Evolutionary conservation across 2,329 filamentous ascomycete genomes (phyloP), one percentile per base, ranked within the genome.

Genomic region (Decorospora gaudefroyi): DNA sequence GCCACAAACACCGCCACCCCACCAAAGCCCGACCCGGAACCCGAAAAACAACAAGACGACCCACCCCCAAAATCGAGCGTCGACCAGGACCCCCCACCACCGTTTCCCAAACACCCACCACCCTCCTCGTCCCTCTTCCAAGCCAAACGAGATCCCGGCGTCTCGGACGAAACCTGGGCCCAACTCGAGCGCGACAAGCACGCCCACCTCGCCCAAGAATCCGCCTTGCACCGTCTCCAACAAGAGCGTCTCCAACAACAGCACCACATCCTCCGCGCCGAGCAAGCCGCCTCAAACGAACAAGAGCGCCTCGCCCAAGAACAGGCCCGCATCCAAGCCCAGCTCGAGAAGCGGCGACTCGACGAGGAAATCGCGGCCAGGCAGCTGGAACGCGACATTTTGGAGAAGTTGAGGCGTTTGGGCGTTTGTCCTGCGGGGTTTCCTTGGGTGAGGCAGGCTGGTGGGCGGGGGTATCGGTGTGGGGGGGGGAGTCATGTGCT

Each of bases 381-480:
- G 4, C 62, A 64, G 2, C 61, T 70, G 10, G 60, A 60, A 3
- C 64, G 47, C 64, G 55, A 8, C 75, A 79, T n/a, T n/a, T n/a
- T n/a, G 66, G 52, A 59, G 26, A 83, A 78, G 55, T 60, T 89
- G 51, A 67, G 60, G 51, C 19, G 53, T 1, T 73, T 81, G 71
- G 85, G 85, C 0, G 35, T 65, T 0, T 90, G 86, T 62, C 72
- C 74, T 0, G 25, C 41, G 12, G 86, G 85, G 0, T 89, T 33
- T 57, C 40, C 44, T 0, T 90, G 86, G 86, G 81, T 86, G 17
- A 81, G 79, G 54, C 77, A 84, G 56, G 27, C 2, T 1, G 60
- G 57, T 1, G 85, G n/a, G n/a, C n/a, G n/a, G n/a, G n/a, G 85
- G 0, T 89, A 82, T 64, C 65, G 83, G 4, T 88, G 86, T 68